These are phyloP conservation scores for Blastobotrys peoriensis DNA, from an alignment of 805 yeast genomes.

Conservation along the genomic window DNA sequence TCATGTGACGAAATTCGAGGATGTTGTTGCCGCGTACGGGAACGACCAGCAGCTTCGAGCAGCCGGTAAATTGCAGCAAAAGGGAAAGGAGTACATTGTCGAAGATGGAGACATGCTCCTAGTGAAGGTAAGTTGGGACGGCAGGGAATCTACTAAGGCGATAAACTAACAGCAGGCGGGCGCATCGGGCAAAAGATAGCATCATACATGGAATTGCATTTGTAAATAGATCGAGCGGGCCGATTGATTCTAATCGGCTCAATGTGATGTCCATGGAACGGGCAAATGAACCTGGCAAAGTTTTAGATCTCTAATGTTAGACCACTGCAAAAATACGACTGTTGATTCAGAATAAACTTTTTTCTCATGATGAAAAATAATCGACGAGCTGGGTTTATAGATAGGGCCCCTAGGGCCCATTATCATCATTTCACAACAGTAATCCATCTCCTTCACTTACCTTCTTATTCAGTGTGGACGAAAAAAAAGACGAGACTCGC, in stretches of 20 bases:
- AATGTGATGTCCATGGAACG: too few relatives aligned
- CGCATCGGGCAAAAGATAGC: neutral
- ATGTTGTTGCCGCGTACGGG: slow-evolving; percentile 41
- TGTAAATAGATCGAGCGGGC: neutral
- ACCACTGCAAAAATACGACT: neutral
- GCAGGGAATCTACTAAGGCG: neutral
- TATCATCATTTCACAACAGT: slow-evolving; percentile 11
- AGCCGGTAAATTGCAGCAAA: slow-evolving; percentile 53
- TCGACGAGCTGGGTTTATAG: slow-evolving; percentile 17
- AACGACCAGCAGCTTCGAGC: slow-evolving; percentile 51
- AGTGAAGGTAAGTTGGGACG: slow-evolving; percentile 41
- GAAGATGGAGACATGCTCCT: slow-evolving; percentile 80
- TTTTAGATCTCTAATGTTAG: neutral
- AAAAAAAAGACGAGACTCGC: too few relatives aligned
- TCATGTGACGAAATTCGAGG: slow-evolving; percentile 62
- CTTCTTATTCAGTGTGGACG: slow-evolving; percentile 4
- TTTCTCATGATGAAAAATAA: slow-evolving; percentile 12
- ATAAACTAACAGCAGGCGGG: neutral
- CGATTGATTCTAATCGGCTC: too few relatives aligned
- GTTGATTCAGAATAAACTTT: slow-evolving; percentile 12
- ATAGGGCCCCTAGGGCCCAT: slow-evolving; percentile 12
- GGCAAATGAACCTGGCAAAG: neutral
- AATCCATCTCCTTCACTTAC: slow-evolving; percentile 4
- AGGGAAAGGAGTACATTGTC: slow-evolving; percentile 72
- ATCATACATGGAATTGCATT: too few relatives aligned